Conservation (phyloP, 805 yeast genomes). For the Pichia heedii region DNA sequence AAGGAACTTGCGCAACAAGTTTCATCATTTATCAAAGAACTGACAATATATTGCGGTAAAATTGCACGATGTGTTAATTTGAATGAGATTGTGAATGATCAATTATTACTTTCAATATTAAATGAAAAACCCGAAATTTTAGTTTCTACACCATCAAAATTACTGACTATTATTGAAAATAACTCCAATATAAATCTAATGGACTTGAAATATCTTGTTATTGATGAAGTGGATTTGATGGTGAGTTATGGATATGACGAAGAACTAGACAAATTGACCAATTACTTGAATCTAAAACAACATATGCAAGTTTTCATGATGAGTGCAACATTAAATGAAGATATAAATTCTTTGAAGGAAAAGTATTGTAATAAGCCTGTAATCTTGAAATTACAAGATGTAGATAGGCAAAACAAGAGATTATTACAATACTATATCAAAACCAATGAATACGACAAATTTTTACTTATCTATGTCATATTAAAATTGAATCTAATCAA, state of each 20-base stretch:
- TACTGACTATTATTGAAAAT: constrained; percentile 46
- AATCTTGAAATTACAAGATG: constrained; percentile 67
- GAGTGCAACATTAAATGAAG: constrained; percentile 94
- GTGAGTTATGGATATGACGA: constrained; percentile 85
- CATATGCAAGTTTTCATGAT: constrained; percentile 81
- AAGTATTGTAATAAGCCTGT: constrained; percentile 82
- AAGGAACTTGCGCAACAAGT: constrained; percentile 89
- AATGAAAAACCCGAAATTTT: constrained; percentile 71
- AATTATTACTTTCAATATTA: constrained; percentile 62
- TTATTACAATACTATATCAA: constrained; percentile 80
- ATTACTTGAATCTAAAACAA: constrained; percentile 60
- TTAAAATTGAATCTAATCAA: constrained; percentile 80
- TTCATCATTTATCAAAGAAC: constrained; percentile 52
- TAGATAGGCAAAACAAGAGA: constrained; percentile 43
- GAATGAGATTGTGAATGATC: constrained; percentile 50
- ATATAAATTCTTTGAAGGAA: constrained; percentile 64
- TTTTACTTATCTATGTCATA: constrained; percentile 81
- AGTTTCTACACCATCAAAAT: constrained; percentile 79
- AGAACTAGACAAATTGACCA: constrained; percentile 60
- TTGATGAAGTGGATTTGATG: constrained; percentile 92
- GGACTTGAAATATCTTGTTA: constrained; percentile 60
- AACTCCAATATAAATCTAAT: constrained; percentile 39
- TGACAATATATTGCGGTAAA: constrained; percentile 64
- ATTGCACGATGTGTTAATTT: constrained; percentile 58
- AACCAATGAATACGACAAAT: constrained; percentile 85